These are phyloP conservation scores for Aspergillus texensis DNA, from an alignment of 2,329 filamentous ascomycete species.

Conservation along the genomic window DNA sequence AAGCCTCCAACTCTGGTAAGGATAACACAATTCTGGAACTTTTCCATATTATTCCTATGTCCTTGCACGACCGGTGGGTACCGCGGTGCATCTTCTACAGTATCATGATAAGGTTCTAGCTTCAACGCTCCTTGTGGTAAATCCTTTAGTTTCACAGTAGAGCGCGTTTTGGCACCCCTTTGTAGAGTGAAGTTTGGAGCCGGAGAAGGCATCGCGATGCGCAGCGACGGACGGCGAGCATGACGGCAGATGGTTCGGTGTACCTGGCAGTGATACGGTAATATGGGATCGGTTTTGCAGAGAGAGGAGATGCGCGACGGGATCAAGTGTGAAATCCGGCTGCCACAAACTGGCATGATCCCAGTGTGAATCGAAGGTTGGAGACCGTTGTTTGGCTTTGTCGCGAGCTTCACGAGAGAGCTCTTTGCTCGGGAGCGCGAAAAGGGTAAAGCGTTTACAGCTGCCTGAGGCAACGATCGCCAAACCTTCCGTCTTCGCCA, in stretches of 20 bases:
- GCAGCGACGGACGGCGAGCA: conserved; percentile 28
- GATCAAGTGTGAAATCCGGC: conserved; percentile 15
- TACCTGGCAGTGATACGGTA: conserved; percentile 23
- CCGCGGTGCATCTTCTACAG: conserved; percentile 52
- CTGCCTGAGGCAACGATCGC: conserved; percentile 28
- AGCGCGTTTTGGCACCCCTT: conserved; percentile 41
- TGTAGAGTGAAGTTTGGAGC: conserved; percentile 17
- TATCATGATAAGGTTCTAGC: conserved; percentile 44
- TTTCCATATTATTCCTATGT: conserved; percentile 84
- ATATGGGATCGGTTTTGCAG: not conserved
- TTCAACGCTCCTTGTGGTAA: conserved; percentile 61
- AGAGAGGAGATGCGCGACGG: conserved; percentile 6
- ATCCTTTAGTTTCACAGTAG: conserved; percentile 47
- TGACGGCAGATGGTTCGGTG: conserved; percentile 35
- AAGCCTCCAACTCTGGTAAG: conserved; percentile 93
- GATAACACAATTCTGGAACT: conserved; percentile 86
- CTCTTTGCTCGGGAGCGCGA: not conserved
- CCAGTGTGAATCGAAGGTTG: conserved; percentile 8
- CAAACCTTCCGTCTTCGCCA: conserved; percentile 39
- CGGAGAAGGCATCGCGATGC: conserved; percentile 19
- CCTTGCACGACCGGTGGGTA: conserved; percentile 92
- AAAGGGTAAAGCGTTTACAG: conserved; percentile 10
- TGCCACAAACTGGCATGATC: conserved; percentile 31
- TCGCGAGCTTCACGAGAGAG: not conserved
- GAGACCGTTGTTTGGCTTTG: not conserved